A percentile compares a stretch with the other conserved stretches of the same genome.
Evolutionary conservation across 2,329 filamentous ascomycete species (phyloP).

Genomic region (Sordariomycetes sp.): DNA sequence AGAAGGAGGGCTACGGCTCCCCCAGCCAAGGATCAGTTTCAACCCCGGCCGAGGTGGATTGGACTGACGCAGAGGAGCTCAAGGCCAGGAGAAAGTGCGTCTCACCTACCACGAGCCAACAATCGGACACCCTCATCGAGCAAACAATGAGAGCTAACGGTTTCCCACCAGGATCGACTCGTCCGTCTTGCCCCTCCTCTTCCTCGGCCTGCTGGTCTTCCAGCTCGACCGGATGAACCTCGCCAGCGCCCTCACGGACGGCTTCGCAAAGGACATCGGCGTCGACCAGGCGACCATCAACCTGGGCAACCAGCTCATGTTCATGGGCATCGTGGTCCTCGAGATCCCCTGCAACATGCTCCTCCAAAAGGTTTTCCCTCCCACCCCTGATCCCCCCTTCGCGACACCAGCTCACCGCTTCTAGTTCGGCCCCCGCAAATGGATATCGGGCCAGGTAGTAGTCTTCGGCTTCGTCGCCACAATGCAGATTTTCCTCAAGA

Average conservation of each 20-base stretch:
- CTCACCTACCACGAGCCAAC: not conserved
- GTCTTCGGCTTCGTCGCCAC: conserved; percentile 34
- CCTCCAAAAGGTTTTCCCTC: conserved; percentile 17
- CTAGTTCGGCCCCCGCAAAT: conserved; percentile 32
- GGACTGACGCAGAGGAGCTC: not conserved
- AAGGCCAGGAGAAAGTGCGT: not conserved
- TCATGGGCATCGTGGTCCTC: conserved; percentile 34
- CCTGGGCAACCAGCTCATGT: conserved; percentile 42
- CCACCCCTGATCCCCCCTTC: not conserved
- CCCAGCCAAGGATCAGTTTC: not conserved
- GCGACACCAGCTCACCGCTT: not conserved
- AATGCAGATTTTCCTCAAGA: conserved; percentile 29
- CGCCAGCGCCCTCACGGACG: conserved; percentile 36
- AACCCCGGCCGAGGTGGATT: not conserved
- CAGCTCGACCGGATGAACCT: conserved; percentile 43
- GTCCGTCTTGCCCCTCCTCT: conserved; percentile 34
- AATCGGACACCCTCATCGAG: too few species aligned
- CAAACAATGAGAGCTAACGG: not conserved
- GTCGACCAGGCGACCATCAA: conserved; percentile 37
- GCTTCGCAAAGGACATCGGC: conserved; percentile 29
- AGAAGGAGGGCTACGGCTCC: not conserved
- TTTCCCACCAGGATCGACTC: conserved; percentile 26
- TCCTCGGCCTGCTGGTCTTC: conserved; percentile 37
- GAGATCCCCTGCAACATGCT: conserved; percentile 41
- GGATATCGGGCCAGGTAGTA: conserved; percentile 37